Base-by-base conservation (phyloP, 768 basidiomycete species). In the Jaapia argillacea region DNA sequence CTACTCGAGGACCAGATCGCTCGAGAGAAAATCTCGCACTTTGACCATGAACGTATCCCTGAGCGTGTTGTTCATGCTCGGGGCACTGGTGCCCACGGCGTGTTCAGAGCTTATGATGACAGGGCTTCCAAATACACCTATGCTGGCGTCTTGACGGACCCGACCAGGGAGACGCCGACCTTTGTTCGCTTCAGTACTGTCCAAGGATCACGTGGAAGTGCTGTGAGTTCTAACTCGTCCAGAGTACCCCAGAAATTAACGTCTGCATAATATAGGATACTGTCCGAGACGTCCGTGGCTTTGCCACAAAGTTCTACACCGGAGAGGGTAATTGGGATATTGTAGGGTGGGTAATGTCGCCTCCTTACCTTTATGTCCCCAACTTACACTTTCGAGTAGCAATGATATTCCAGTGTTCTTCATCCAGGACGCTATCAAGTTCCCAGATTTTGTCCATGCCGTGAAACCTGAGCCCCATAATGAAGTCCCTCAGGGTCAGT, bases 161-260 rank as follows among this genome's bases (percentile, higher is more conserved):
- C 85, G 0, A 72, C 73, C 31, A 70, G 81, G 36, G 74, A 70
- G 0, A 94, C 87, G 0, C 81, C 89, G 1, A 72, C 77, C 4
- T 92, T 91, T 54, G 69, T 85, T 22, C 78, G 92, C 26, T 92
- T 93, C 68, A 83, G 79, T 45, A 93, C 90, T 0, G 91, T 93
- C 0, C 77, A 81, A 48, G 88, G 89, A 1, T 73, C 81, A 1
- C 69, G 75, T 43, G 91, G 88, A n/a, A 84, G 80, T 48, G 84
- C 90, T 2, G 88, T 89, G 52, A 50, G 75, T 62, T 13, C 10
- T 12, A 10, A 21, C 37, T 21, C 24, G 16, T 41, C 21, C 13
- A 33, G 24, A 25, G 13, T 41, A 18, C 41, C 21, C 41, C 25
- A 20, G 5, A 6, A 12, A 51, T 14, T 39, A 44, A 20, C 41